Evolutionary conservation across 202 grass and related monocot species (phyloP).

Genomic region (Schoenoplectus tabernaemontani): DNA sequence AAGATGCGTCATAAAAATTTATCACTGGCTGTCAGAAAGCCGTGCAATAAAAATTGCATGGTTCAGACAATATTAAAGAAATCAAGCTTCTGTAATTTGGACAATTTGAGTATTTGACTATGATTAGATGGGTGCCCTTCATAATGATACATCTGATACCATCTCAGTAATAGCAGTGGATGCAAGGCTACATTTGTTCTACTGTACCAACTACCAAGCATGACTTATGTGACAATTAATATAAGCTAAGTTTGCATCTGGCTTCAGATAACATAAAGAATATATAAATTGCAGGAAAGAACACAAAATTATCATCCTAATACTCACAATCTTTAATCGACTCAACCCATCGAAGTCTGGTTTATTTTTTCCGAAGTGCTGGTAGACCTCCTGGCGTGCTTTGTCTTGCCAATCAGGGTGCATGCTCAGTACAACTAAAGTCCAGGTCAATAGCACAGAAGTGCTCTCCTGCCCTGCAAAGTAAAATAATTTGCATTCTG

Average conservation of each 20-base stretch:
- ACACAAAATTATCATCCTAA: background rate
- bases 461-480: conserved; percentile 65
- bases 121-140: background rate
- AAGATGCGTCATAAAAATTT: background rate
- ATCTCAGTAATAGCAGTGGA: background rate
- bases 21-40: background rate
- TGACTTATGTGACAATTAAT: background rate
- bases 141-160: background rate
- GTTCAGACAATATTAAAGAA: background rate
- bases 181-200: background rate
- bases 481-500: conserved; percentile 77
- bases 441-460: conserved; percentile 48
- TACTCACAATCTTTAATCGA: conserved; percentile 52
- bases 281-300: background rate
- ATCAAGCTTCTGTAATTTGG: background rate
- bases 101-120: background rate
- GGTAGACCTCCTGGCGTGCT: conserved; percentile 52
- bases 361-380: conserved; percentile 39
- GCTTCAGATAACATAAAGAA: background rate
- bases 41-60: background rate
- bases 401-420: conserved; percentile 58
- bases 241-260: background rate
- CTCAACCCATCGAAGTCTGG: conserved; percentile 37
- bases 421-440: conserved; percentile 56
- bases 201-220: background rate